Evolutionary conservation across 257 asterid species (phyloP).

Genomic region (Solanum peruvianum): DNA sequence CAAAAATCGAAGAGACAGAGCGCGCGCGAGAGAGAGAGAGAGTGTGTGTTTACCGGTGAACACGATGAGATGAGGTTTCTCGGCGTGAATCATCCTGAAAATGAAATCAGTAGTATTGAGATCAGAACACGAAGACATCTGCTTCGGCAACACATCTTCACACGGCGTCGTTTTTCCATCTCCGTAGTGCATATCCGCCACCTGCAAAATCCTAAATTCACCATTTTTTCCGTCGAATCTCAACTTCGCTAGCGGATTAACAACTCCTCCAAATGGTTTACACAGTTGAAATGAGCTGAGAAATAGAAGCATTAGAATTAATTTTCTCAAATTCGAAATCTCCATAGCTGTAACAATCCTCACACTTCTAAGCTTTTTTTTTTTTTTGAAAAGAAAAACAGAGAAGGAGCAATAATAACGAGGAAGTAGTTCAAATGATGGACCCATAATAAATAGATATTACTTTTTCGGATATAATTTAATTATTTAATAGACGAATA

Average conservation of each 20-base stretch:
- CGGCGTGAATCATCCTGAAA: constrained; percentile 57
- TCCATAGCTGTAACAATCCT: neutral
- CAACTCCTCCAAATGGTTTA: neutral
- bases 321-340: neutral
- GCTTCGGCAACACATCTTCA: constrained; percentile 51
- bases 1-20: neutral
- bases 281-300: neutral
- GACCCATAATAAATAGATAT: neutral
- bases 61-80: constrained; percentile 72
- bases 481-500: too few relatives aligned
- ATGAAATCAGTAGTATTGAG: constrained; percentile 82
- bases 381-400: neutral
- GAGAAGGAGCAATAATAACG: neutral
- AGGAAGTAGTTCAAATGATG: neutral
- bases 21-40: neutral
- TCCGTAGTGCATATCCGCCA: constrained; percentile 91
- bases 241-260: constrained; percentile 18
- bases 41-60: constrained; percentile 40
- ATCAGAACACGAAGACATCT: constrained; percentile 63
- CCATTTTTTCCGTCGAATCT: constrained; percentile 49
- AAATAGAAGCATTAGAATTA: neutral
- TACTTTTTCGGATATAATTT: too few relatives aligned
- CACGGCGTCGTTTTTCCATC: constrained; percentile 62
- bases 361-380: neutral
- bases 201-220: constrained; percentile 76